Percentiles rank a stretch among this genome's conserved stretches.
Evolutionary conservation across 1,284 basidiomycete genomes (phyloP).

Genomic region (Microbotryum lychnidis-dioicae): DNA sequence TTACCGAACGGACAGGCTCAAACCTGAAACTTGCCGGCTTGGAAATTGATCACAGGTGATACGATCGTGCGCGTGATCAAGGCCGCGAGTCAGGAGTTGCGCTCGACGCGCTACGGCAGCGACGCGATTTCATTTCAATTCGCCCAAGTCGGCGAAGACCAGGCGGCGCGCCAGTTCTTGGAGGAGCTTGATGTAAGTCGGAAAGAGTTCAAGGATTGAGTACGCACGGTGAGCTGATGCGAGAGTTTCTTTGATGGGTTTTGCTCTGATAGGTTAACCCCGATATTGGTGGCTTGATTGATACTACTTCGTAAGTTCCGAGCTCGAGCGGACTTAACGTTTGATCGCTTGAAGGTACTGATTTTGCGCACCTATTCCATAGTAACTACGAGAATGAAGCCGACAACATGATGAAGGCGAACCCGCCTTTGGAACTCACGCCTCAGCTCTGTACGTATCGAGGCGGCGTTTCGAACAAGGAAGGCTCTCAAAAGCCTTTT

Average conservation of each 20-base stretch:
- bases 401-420: slow-evolving; percentile 7
- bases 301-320: slow-evolving; percentile 36
- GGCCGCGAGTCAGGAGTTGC: slow-evolving; percentile 39
- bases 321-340: too few species aligned
- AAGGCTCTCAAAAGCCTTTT: too few species aligned
- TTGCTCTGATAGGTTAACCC: slow-evolving; percentile 35
- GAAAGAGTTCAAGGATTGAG: neutral
- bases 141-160: slow-evolving; percentile 45
- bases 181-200: slow-evolving; percentile 40
- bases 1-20: neutral
- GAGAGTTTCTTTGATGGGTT: neutral
- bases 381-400: slow-evolving; percentile 3
- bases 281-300: slow-evolving; percentile 42
- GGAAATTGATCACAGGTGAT: slow-evolving; percentile 30
- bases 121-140: slow-evolving; percentile 44
- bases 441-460: slow-evolving; percentile 3
- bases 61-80: slow-evolving; percentile 42
- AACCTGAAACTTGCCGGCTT: slow-evolving; percentile 22
- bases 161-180: slow-evolving; percentile 37
- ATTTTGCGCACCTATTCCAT: too few species aligned
- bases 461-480: too few species aligned
- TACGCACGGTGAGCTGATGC: neutral
- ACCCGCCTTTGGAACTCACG: neutral
- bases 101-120: slow-evolving; percentile 41
- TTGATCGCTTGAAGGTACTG: too few species aligned